Base-by-base conservation (phyloP, 495 filamentous ascomycete genomes). In the Cudoniella acicularis region DNA sequence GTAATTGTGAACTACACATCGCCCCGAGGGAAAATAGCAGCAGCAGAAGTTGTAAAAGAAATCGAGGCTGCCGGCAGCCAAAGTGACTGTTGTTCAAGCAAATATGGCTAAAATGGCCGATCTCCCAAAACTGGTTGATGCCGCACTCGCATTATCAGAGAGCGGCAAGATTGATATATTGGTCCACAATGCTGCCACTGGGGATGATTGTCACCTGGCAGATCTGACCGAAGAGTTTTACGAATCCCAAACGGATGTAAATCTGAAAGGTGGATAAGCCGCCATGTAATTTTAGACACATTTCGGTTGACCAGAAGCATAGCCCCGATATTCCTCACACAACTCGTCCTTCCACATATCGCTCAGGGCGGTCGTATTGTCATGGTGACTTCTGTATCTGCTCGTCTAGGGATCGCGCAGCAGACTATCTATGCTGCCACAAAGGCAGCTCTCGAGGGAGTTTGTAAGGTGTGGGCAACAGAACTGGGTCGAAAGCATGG, bases 141-240 rank as follows among this genome's bases (percentile, higher is more conserved):
- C 55, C 16, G 75, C 82, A 24, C 77, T 85, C 0, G 78, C 87
- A 25, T 66, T 75, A 27, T 76, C 77, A 26, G 88, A 86, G 57
- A 83, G 83, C 40, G 41, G 42, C n/a, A 77, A 80, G 46, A 77
- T 90, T 54, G 87, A 90, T 67, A 74, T 87, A 40, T 60, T 89
- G 0, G 75, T 89, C 11, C 69, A 80, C 11, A 87, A 86, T 56
- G 85, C 86, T 0, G 86, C 76, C 0, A 57, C 79, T 0, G 61
- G 84, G 57, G 71, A 72, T 10, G 77, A 81, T 69, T 77, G 66
- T 42, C 74, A 76, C 60, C 73, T 90, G 24, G 76, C 78, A 23
- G 59, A 69, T 36, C 82, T 78, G 11, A 87, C 75, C 3, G 83
- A 86, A 59, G 75, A 69, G 16, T 76, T 78, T 57, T 91, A 83